Evolutionary conservation across 2,329 filamentous ascomycete species (phyloP).

Genomic region (Mycogone perniciosa): DNA sequence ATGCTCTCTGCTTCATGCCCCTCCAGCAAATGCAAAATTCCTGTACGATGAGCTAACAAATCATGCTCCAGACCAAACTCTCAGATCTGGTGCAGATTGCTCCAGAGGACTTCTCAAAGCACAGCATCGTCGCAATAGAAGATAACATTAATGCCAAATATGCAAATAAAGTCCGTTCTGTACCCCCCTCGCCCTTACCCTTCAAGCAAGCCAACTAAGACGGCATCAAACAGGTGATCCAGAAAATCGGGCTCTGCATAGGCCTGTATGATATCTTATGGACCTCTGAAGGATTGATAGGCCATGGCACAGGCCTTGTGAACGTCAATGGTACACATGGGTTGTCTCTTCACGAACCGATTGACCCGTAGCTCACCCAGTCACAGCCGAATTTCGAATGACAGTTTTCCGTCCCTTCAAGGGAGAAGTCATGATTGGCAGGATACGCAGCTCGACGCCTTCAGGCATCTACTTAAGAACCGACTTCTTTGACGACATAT

Average conservation of each 20-base stretch:
- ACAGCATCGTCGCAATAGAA: conserved; percentile 77
- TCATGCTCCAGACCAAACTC: conserved; percentile 66
- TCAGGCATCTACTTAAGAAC: conserved; percentile 72
- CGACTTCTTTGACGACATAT: conserved; percentile 92
- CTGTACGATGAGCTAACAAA: conserved; percentile 10
- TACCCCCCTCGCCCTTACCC: background rate
- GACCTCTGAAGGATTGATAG: conserved; percentile 87
- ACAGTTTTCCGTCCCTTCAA: conserved; percentile 95
- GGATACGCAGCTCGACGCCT: conserved; percentile 68
- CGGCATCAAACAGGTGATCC: conserved; percentile 58
- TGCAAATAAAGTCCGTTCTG: conserved; percentile 66
- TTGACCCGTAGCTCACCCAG: background rate
- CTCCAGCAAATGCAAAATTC: background rate
- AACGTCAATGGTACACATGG: conserved; percentile 74
- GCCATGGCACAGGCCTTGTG: conserved; percentile 83
- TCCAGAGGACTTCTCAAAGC: conserved; percentile 80
- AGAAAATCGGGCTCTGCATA: conserved; percentile 89
- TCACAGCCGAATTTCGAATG: conserved; percentile 79
- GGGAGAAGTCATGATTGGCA: conserved; percentile 81
- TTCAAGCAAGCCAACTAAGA: background rate
- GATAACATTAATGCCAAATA: conserved; percentile 98
- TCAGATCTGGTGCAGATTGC: conserved; percentile 90
- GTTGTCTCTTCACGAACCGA: no score
- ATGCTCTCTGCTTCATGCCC: background rate
- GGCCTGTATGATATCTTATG: conserved; percentile 87